A percentile compares a stretch with the other conserved stretches of the same genome.
phyloP scores from a whole-genome alignment of 495 filamentous ascomycete species.

The Talaromyces wortmannii region DNA sequence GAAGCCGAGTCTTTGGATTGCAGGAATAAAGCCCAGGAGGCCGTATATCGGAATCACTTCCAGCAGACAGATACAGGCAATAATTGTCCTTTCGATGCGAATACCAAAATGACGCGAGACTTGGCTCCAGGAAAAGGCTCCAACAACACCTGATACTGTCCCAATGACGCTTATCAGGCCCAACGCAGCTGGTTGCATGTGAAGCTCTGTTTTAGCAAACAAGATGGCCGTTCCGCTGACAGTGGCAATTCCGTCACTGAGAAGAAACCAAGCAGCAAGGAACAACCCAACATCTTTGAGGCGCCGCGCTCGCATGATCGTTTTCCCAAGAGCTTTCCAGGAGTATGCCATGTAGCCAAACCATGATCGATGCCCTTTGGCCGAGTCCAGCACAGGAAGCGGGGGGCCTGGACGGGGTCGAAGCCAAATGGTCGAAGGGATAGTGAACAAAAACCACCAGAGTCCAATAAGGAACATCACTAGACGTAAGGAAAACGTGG shows the following conservation, averaged over 20 bases:
- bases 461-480: conserved; percentile 79
- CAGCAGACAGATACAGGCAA: conserved; percentile 83
- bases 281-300: conserved; percentile 86
- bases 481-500: conserved; percentile 70
- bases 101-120: conserved; percentile 61
- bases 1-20: conserved; percentile 65
- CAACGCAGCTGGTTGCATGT: conserved; percentile 83
- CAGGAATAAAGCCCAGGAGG: conserved; percentile 80
- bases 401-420: conserved; percentile 85
- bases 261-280: conserved; percentile 85
- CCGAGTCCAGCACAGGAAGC: conserved; percentile 31
- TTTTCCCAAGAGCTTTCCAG: conserved; percentile 80
- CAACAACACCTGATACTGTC: conserved; percentile 72
- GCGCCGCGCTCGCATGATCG: conserved; percentile 66
- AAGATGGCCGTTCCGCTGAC: conserved; percentile 91
- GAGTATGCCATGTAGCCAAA: conserved; percentile 65
- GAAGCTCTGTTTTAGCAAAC: conserved; percentile 88
- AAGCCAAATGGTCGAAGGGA: conserved; percentile 87
- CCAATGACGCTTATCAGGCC: conserved; percentile 90
- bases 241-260: conserved; percentile 91
- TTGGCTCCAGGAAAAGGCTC: conserved; percentile 84
- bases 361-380: conserved; percentile 39
- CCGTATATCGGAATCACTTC: conserved; percentile 91
- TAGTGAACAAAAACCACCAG: conserved; percentile 94
- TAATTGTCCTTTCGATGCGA: conserved; percentile 75